Base-by-base conservation (phyloP, 2,329 filamentous ascomycete species). In the Aspergillus uvarum region DNA sequence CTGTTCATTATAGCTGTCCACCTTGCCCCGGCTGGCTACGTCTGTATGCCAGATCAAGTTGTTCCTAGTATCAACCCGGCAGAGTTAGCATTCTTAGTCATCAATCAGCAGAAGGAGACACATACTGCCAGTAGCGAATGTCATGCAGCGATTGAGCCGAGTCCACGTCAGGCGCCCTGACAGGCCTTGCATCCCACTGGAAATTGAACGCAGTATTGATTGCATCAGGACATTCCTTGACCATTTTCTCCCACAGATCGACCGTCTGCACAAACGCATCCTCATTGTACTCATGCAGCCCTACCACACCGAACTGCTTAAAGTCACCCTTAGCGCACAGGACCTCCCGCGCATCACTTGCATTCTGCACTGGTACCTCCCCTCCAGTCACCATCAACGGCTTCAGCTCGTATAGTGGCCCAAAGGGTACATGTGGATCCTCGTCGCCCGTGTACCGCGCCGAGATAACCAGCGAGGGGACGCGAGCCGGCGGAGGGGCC, bases 291-390 rank as follows among this genome's bases (percentile, higher is more conserved):
- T 44, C 35, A 19, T 54, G 38, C 38, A 54, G 19, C 2, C 52
- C 52, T 1, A 47, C 52, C 4, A 54, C 14, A 2, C 42, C 52
- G 8, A 54, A 54, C 11, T 29, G 22, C 24, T 54, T 54, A 10
- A 54, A 54, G 22, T 47, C 52, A 29, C 38, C 52, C 26, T 54
- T 54, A 8, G 52, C 52, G 52, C 52, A 54, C 16, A 54, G 38
- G 2, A 29, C 24, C 31, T 54, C 52, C 8, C 42, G 22, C 16
- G 26, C 38, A 31, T 54, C 52, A 11, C 8, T 54, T 5, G 38
- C 52, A 11, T 54, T 54, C 35, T 54, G 52, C 3, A 47, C n/a
- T 7, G 52, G 52, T 2, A 54, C 5, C n/a, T 54, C 38, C 4
- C 35, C 29, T 19, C 52, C 52, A 3, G 26, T 54, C 1, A 38